Conservation (phyloP, 2,329 filamentous ascomycete species). For the Phaeoacremonium minimum region DNA sequence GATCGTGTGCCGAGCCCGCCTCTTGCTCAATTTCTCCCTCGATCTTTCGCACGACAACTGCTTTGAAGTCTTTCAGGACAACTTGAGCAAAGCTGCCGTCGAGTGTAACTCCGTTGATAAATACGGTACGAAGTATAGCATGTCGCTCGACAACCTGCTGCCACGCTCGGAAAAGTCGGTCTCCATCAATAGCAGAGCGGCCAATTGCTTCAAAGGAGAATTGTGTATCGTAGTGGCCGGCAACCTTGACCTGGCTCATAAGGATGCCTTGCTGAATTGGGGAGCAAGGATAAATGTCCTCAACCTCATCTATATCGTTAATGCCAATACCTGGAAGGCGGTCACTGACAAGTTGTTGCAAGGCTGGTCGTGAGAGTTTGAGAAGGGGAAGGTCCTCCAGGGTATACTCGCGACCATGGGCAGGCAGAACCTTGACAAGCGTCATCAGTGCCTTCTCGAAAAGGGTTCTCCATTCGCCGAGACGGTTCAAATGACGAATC, state of each 20-base stretch:
- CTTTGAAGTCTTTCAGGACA: conserved; percentile 16
- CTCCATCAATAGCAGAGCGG: conserved; percentile 5
- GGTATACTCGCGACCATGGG: too few relatives aligned
- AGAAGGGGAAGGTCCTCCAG: conserved; percentile 19
- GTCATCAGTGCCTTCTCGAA: too few relatives aligned
- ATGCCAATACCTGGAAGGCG: conserved; percentile 32
- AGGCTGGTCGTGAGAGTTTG: conserved; percentile 35
- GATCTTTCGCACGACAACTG: conserved; percentile 20
- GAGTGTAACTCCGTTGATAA: conserved; percentile 20
- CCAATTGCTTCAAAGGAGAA: conserved; percentile 1
- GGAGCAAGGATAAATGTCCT: conserved; percentile 31
- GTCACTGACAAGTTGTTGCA: conserved; percentile 34
- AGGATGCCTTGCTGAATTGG: conserved; percentile 30
- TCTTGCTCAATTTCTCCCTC: too few relatives aligned
- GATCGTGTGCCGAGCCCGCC: conserved; percentile 12
- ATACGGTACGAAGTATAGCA: conserved; percentile 23
- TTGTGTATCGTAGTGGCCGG: conserved; percentile 17
- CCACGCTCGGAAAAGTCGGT: conserved; percentile 14
- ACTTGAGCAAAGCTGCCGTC: conserved; percentile 23
- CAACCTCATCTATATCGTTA: conserved; percentile 16
- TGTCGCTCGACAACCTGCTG: conserved; percentile 20
- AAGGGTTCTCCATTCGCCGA: too few relatives aligned
- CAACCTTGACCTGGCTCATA: conserved; percentile 22
- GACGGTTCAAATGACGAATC: too few relatives aligned
- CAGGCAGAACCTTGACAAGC: too few relatives aligned